These are phyloP conservation scores for Didymella glomerata DNA, from an alignment of 2,329 filamentous ascomycete genomes.

Conservation along the genomic window DNA sequence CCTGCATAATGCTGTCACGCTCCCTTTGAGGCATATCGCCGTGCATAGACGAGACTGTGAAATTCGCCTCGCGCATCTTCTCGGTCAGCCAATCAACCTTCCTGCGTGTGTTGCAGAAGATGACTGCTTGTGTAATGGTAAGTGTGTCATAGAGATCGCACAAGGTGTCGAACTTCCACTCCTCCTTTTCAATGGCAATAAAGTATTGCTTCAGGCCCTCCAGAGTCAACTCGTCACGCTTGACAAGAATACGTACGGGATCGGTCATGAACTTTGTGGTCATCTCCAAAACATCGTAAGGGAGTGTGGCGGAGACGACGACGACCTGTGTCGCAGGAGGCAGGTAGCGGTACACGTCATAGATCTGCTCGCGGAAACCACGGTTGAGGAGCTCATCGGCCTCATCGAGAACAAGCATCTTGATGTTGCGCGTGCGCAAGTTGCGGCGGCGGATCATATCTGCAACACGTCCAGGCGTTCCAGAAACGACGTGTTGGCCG, in stretches of 20 bases:
- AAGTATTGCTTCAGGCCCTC: constrained; percentile 99
- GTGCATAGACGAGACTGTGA: constrained; percentile 98
- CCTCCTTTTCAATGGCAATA: constrained; percentile 98
- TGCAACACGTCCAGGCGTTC: constrained; percentile 94
- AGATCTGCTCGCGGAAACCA: constrained; percentile 97
- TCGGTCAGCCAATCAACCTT: constrained; percentile 99
- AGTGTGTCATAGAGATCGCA: constrained; percentile 99
- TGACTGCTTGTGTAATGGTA: constrained; percentile 98
- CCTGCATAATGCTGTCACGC: constrained; percentile 98
- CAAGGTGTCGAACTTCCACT: constrained; percentile 99
- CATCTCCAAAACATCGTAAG: constrained; percentile 98
- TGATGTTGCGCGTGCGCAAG: constrained; percentile 76
- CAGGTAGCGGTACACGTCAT: constrained; percentile 97
- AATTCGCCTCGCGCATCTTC: constrained; percentile 99
- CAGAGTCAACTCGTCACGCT: constrained; percentile 97
- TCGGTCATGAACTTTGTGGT: constrained; percentile 99
- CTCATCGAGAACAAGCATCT: constrained; percentile 80
- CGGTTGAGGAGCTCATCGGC: constrained; percentile 85
- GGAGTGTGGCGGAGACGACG: constrained; percentile 93
- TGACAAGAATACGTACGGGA: constrained; percentile 93
- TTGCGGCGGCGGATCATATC: constrained; percentile 81
- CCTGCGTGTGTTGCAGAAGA: constrained; percentile 98
- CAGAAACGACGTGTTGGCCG: constrained; percentile 96
- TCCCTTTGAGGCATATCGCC: constrained; percentile 99
- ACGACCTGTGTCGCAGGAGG: constrained; percentile 98